phyloP scores from a whole-genome alignment of 2,329 filamentous ascomycete genomes.

The Camillea tinctor region DNA sequence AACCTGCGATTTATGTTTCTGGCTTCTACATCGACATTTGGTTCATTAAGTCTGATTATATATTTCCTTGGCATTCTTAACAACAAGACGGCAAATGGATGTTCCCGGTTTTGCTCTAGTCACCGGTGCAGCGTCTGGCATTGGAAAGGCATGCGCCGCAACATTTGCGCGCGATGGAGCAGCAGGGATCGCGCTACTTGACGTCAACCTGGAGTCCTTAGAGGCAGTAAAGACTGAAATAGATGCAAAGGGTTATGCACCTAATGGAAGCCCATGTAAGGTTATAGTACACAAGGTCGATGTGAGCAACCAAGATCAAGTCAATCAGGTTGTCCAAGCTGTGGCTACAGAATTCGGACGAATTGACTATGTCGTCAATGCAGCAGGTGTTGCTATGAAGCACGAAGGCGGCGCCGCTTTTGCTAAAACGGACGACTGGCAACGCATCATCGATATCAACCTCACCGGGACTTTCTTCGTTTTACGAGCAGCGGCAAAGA shows the following conservation, averaged over 20 bases:
- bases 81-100: conserved; percentile 15
- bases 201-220: conserved; percentile 23
- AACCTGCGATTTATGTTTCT: no score
- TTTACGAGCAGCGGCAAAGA: conserved; percentile 37
- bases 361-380: conserved; percentile 42
- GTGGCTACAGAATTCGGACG: conserved; percentile 34
- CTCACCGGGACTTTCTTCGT: conserved; percentile 43
- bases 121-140: conserved; percentile 33
- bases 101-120: conserved; percentile 33
- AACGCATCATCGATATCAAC: conserved; percentile 42
- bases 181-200: conserved; percentile 29
- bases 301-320: conserved; percentile 32
- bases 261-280: conserved; percentile 3
- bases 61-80: no score
- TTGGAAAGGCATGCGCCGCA: conserved; percentile 30
- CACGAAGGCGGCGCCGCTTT: conserved; percentile 37
- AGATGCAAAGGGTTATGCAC: conserved; percentile 10
- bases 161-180: conserved; percentile 30
- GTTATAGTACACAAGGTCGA: conserved; percentile 17
- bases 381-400: conserved; percentile 39
- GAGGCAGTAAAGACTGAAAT: conserved; percentile 19
- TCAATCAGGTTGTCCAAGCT: conserved; percentile 25
- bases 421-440: conserved; percentile 37
- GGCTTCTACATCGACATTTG: no score
- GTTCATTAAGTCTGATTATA: no score